Evolutionary conservation across 805 yeast genomes (phyloP), one percentile per base, ranked within the genome.

Genomic region (Kodamaea kaohsiungensis): DNA sequence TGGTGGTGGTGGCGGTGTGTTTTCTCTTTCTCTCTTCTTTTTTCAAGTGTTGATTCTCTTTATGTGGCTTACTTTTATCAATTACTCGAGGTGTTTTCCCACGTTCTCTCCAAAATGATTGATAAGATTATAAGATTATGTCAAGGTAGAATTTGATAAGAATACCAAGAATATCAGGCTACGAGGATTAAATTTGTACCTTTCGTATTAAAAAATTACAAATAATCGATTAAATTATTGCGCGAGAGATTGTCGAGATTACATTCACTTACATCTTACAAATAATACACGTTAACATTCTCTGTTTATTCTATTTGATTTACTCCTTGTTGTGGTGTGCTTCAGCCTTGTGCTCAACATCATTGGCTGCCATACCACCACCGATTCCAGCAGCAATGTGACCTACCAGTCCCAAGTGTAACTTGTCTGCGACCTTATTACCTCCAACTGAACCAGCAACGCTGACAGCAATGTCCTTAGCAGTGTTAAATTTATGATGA

Each of bases 401-500:
- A 16, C 75, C 75, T 2, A 57, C 72, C 10, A 55, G 53, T 2
- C 77, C 77, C 43, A 69, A 51, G 17, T 59, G 63, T 18, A 68
- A 59, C 47, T 62, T 64, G 53, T 72, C 75, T 16, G 77, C 77
- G 7, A 69, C 67, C 61, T 70, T 70, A 60, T 67, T 69, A n/a
- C 73, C 77, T 4, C 67, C 74, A 16, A 72, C n/a, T n/a, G 75
- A 70, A 3, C 77, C 77, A 3, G 66, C 75, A 38, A 72, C 71
- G 3, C 70, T 63, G 17, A 67, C 72, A 6, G 69, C 75, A 50
- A 72, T 70, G 60, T 69, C 62, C 56, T 72, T 72, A 48, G 59
- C 69, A 18, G 65, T 62, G 48, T 67, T 57, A 19, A 43, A 16
- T 15, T 30, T 42, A 38, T 49, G 27, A 43, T 46, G 49, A 22